Conservation (phyloP, 805 yeast species). For the Blastobotrys muscicola region DNA sequence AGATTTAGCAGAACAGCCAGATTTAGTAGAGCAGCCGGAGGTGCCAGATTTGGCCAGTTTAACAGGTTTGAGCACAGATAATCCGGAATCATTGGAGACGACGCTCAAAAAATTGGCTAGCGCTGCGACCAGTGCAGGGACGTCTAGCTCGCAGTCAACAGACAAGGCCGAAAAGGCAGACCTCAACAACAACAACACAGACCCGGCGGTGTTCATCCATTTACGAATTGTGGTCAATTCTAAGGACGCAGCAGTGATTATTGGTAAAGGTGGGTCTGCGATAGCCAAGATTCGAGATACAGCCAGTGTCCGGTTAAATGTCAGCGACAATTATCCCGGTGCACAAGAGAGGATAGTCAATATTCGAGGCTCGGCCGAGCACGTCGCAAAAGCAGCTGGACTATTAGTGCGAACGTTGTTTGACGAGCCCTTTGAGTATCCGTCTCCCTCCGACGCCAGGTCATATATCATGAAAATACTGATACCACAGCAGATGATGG, state of each 20-base stretch:
- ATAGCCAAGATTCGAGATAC: constrained; percentile 54
- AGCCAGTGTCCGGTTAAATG: constrained; percentile 57
- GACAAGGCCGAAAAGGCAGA: background rate
- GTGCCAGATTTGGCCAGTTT: too few relatives aligned
- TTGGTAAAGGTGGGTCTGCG: constrained; percentile 74
- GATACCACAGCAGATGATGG: constrained; percentile 72
- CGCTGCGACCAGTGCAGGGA: too few relatives aligned
- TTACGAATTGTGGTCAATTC: constrained; percentile 68
- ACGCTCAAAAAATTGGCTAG: too few relatives aligned
- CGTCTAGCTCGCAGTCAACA: constrained; percentile 4
- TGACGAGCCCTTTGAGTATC: constrained; percentile 56
- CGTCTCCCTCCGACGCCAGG: constrained; percentile 46
- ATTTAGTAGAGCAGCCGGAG: too few relatives aligned
- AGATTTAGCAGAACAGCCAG: too few relatives aligned
- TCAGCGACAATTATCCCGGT: constrained; percentile 62
- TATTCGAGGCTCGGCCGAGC: constrained; percentile 65
- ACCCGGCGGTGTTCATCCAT: constrained; percentile 31
- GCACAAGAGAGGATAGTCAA: constrained; percentile 67
- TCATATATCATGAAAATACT: constrained; percentile 51
- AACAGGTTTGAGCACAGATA: too few relatives aligned
- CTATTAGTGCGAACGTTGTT: constrained; percentile 55
- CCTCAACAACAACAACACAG: background rate
- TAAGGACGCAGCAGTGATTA: constrained; percentile 64
- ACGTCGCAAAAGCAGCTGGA: constrained; percentile 76
- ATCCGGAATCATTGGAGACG: too few relatives aligned